Percentiles rank a stretch among this genome's conserved stretches.
Evolutionary conservation across 2,329 filamentous ascomycete genomes (phyloP).

Genomic region (Trichoderma cornu-damae): DNA sequence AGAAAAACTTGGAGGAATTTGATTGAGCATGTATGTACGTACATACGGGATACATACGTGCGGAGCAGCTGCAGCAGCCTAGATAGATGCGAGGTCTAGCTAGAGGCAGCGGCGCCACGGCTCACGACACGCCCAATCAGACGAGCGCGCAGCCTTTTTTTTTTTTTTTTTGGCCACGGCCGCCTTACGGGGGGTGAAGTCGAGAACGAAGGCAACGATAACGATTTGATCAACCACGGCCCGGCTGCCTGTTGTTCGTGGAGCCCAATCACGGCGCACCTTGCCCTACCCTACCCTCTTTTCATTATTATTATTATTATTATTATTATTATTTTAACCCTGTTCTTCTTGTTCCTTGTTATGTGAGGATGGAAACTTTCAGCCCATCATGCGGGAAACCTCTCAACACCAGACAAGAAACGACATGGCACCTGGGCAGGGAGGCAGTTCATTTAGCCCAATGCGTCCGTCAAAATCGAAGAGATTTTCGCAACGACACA

Average conservation of each 20-base stretch:
- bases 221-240: constrained; percentile 8
- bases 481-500: no score
- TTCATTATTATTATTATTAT: no score
- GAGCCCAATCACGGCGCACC: constrained; percentile 7
- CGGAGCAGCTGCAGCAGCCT: not conserved
- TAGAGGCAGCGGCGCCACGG: not conserved
- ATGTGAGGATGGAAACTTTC: no score
- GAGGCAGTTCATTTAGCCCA: not conserved
- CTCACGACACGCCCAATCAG: constrained; percentile 7
- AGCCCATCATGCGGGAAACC: not conserved
- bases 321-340: no score
- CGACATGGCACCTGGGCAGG: not conserved
- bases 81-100: no score
- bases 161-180: no score
- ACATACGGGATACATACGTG: not conserved
- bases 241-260: not conserved
- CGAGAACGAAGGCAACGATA: no score
- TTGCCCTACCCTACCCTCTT: no score
- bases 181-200: constrained; percentile 11
- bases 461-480: not conserved
- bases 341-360: not conserved
- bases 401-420: constrained; percentile 7
- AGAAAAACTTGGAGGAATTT: no score
- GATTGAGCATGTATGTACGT: no score
- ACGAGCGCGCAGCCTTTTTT: constrained; percentile 12